Base-by-base conservation (phyloP, 139 green algal species). In the Pleodorina starrii region DNA sequence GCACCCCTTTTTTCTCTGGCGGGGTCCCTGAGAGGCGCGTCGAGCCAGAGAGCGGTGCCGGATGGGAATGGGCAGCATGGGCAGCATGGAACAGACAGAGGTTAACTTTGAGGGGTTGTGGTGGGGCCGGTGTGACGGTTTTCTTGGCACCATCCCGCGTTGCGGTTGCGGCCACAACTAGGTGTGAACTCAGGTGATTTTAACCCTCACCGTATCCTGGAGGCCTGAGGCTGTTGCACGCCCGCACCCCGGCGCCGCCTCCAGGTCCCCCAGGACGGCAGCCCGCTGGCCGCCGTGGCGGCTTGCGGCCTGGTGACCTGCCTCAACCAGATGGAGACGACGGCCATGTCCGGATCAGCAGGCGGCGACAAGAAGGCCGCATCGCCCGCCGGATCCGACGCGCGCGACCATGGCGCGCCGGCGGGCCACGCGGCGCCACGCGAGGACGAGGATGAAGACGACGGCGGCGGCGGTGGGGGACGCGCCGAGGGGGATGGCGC, bases 251-350 rank as follows among this genome's bases (percentile, higher is more conserved):
- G 54, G 6, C 25, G 73, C 77, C 14, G 7, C 29, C 48, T 36
- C 78, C 66, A 88, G 63, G 63, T 78, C 23, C 42, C 48, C 23
- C 5, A 23, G 5, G 83, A 73, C 25, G 83, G 48, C 35, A 74
- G 38, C 17, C 69, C 84, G 17, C 71, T 89, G 36, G 71, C 51
- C 23, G 68, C 11, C 2, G 84, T 48, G 11, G 84, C 54, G 3
- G 69, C 38, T 1, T 44, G 25, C 38, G 71, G 84, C 7, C 11
- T 48, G 36, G 50, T 89, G 66, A 66, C 36, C 4, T 89, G 84
- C 84, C 46, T 89, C 36, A 74, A 72, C 50, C 36, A 57, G 23
- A 72, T 80, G 83, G 68, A 66, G 81, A 68, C 60, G 25, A 73
- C 48, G 11, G 48, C 48, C 48, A 57, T 57, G 48, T 10, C 63